Conservation (phyloP, 2,329 filamentous ascomycete species). For the Epicoccum nigrum region DNA sequence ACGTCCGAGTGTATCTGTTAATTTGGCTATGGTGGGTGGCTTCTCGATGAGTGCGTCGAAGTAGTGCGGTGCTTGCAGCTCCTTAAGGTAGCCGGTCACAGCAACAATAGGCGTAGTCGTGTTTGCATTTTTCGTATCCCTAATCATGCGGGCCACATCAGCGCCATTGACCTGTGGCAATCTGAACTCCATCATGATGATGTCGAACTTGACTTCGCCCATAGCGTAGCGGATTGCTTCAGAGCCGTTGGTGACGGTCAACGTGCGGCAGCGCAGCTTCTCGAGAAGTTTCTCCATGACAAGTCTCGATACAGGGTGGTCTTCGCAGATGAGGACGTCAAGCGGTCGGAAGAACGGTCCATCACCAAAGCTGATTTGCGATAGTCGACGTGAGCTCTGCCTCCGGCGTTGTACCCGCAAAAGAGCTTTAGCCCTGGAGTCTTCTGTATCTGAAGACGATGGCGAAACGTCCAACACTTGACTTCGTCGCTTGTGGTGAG, state of each 20-base stretch:
- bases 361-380: slow-evolving; percentile 84
- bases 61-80: slow-evolving; percentile 91
- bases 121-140: slow-evolving; percentile 94
- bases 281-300: slow-evolving; percentile 99
- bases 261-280: slow-evolving; percentile 91
- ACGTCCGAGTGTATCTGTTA: slow-evolving; percentile 84
- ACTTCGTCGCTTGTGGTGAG: slow-evolving; percentile 86
- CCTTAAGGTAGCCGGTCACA: slow-evolving; percentile 97
- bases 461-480: slow-evolving; percentile 97
- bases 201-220: slow-evolving; percentile 97
- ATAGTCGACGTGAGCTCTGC: slow-evolving; percentile 94
- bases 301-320: slow-evolving; percentile 93
- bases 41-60: slow-evolving; percentile 97
- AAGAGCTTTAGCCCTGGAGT: slow-evolving; percentile 86
- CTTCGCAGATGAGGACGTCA: slow-evolving; percentile 95
- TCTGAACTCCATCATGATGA: slow-evolving; percentile 98
- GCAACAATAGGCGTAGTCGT: slow-evolving; percentile 93
- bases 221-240: slow-evolving; percentile 93
- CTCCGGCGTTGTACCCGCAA: slow-evolving; percentile 90
- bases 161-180: slow-evolving; percentile 93
- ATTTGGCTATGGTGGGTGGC: slow-evolving; percentile 88
- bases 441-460: slow-evolving; percentile 96
- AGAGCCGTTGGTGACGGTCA: slow-evolving; percentile 86
- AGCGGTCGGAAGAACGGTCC: slow-evolving; percentile 87
- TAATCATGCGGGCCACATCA: slow-evolving; percentile 96